Conservation (phyloP, 1,284 basidiomycete genomes). For the Austroboletus novae-zelandiae region DNA sequence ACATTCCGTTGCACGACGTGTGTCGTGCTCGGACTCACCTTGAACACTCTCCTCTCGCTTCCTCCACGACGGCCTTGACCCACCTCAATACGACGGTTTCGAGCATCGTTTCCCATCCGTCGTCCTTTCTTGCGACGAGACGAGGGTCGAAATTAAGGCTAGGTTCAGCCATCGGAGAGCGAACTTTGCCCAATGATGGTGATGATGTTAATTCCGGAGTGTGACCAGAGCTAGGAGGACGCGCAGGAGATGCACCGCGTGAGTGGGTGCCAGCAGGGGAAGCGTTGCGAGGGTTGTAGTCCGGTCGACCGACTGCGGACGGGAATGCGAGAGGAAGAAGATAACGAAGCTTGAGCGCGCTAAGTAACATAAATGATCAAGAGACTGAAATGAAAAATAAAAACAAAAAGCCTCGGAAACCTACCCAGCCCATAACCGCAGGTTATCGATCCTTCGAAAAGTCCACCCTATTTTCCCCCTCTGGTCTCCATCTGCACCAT, state of each 20-base stretch:
- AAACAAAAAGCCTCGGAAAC: constrained; percentile 23
- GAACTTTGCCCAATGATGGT: constrained; percentile 17
- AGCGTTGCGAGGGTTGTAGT: constrained; percentile 26
- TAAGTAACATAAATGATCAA: constrained; percentile 31
- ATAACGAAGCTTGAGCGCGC: constrained; percentile 80
- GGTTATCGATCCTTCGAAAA: constrained; percentile 79
- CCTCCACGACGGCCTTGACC: constrained; percentile 67
- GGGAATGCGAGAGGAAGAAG: constrained; percentile 65
- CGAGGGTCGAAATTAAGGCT: constrained; percentile 65
- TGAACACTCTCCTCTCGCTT: constrained; percentile 49
- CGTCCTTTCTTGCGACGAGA: constrained; percentile 66
- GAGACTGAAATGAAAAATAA: not conserved
- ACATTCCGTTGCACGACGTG: too few relatives aligned
- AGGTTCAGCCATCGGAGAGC: constrained; percentile 26
- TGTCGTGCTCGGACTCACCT: constrained; percentile 12
- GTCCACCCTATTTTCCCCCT: constrained; percentile 61
- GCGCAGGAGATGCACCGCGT: constrained; percentile 28
- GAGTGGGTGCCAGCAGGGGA: constrained; percentile 19
- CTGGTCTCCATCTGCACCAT: constrained; percentile 37
- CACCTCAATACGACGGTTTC: constrained; percentile 60
- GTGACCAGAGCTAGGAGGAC: constrained; percentile 14
- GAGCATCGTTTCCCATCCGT: constrained; percentile 81
- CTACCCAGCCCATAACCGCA: constrained; percentile 80
- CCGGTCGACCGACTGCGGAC: constrained; percentile 32
- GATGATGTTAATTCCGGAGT: constrained; percentile 7